Base-by-base conservation (phyloP, 345 rosid genomes). In the Trapa bicornis region DNA sequence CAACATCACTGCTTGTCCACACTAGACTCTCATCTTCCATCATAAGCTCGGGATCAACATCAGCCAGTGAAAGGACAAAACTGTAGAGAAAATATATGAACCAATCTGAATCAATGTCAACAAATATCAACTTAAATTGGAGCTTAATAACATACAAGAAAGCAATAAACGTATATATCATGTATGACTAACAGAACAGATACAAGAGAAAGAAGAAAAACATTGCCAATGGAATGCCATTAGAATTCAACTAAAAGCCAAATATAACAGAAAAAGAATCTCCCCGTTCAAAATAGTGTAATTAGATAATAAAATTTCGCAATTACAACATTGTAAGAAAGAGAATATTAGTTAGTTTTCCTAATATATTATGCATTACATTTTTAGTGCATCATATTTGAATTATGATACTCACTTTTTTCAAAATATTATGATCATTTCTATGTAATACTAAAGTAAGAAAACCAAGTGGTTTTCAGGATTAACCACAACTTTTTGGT, bases 21-120 rank as follows among this genome's bases (percentile, higher is more conserved):
- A 94, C 96, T 64, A 94, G 91, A 83, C 96, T 89, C 73, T 87
- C 97, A 67, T 91, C 99, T 78, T 94, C 97, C 97, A 94, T 89
- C 96, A 86, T 84, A 70, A 91, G 97, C 68, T 74, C 76, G 62
- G 89, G 82, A 66, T 94, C 99, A 73, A 91, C 96, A 78, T 94
- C 99, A 52, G 96, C 96, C 77, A 94, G 80, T 15, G 97, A 94
- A 65, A 94, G 82, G 77, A 94, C 91, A 80, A 91, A 94, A 77
- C 97, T 94, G 85, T 69, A 75, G 67, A 47, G 70, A 70, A 17
- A 60, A 71, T 58, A 56, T 22, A 39, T 12, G 66, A 69, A 22
- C 54, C 36, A 17, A 67, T 56, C 47, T 64, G 65, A 71, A 37
- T 64, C 47, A 45, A 39, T 35, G 45, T 61, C 47, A 61, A 58